A percentile compares a stretch with the other conserved stretches of the same genome.
phyloP scores from a whole-genome alignment of 805 yeast species.

The Peterozyma toletana region DNA sequence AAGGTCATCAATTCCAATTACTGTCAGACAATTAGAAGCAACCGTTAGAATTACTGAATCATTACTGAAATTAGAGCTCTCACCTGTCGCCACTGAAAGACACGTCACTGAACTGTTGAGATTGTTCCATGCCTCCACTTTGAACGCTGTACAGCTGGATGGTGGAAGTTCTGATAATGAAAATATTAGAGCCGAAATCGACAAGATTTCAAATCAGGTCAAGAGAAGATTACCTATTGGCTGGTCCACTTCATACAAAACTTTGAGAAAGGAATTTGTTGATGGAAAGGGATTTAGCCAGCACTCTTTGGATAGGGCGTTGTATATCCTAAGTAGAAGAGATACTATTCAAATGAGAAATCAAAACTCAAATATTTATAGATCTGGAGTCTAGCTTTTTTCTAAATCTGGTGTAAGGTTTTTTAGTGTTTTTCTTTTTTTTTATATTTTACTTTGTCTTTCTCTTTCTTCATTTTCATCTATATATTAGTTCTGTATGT shows the following conservation, averaged over 20 bases:
- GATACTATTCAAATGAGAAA: conserved; percentile 85
- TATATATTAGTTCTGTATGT: no score
- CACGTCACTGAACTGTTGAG: conserved; percentile 96
- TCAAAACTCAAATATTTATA: conserved; percentile 75
- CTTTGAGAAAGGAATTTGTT: conserved; percentile 78
- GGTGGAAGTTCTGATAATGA: conserved; percentile 39
- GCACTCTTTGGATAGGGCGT: conserved; percentile 75
- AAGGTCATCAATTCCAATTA: conserved; percentile 93
- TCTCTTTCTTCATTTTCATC: no score
- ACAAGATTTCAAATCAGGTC: conserved; percentile 74
- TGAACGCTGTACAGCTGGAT: conserved; percentile 68
- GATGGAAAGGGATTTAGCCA: conserved; percentile 39
- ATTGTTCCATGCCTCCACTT: conserved; percentile 91
- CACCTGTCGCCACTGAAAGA: conserved; percentile 77
- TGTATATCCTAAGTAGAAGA: conserved; percentile 74
- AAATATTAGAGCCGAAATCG: conserved; percentile 63
- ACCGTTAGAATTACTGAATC: conserved; percentile 93
- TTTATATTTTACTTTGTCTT: no score
- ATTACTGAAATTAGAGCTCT: conserved; percentile 76
- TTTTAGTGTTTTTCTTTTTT: no score
- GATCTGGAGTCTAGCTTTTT: conserved; percentile 51
- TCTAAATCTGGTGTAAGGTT: no score
- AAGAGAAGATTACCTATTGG: conserved; percentile 92
- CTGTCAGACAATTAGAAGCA: conserved; percentile 96
- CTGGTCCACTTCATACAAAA: conserved; percentile 86